Conservation (phyloP, 2,329 filamentous ascomycete species). For the Pseudogymnoascus sp. region DNA sequence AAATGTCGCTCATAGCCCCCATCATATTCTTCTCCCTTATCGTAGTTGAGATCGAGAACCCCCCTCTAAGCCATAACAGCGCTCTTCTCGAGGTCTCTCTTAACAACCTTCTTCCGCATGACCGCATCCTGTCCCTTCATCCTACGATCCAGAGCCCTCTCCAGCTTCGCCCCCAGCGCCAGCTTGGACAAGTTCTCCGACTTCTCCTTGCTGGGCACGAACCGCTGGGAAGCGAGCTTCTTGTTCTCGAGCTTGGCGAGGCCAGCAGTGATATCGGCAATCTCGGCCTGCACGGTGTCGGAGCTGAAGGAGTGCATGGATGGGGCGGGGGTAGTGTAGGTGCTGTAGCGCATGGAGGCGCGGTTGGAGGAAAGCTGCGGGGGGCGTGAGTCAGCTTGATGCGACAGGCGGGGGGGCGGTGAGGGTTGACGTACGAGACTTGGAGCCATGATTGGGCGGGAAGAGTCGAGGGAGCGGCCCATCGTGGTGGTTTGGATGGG, state of each 20-base stretch:
- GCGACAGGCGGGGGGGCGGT: background rate
- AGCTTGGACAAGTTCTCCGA: slow-evolving; percentile 60
- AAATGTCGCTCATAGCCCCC: background rate
- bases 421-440: slow-evolving; percentile 33
- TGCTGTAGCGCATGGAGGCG: slow-evolving; percentile 44
- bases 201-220: slow-evolving; percentile 56
- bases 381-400: slow-evolving; percentile 11
- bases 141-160: slow-evolving; percentile 57
- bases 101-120: slow-evolving; percentile 31
- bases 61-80: slow-evolving; percentile 10
- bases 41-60: background rate
- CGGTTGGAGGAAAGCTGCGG: slow-evolving; percentile 35
- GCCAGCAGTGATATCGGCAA: slow-evolving; percentile 55
- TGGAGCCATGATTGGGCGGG: slow-evolving; percentile 45
- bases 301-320: slow-evolving; percentile 23
- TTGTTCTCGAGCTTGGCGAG: slow-evolving; percentile 63
- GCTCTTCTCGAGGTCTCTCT: slow-evolving; percentile 16
- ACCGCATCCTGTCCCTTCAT: slow-evolving; percentile 66
- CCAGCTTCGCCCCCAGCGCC: slow-evolving; percentile 65
- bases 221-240: slow-evolving; percentile 57
- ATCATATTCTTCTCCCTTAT: background rate
- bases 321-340: slow-evolving; percentile 38
- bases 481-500: slow-evolving; percentile 21
- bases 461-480: slow-evolving; percentile 41
- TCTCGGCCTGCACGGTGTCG: slow-evolving; percentile 30